Evolutionary conservation across 1,284 basidiomycete genomes (phyloP).

Genomic region (Neonothopanus nambi): DNA sequence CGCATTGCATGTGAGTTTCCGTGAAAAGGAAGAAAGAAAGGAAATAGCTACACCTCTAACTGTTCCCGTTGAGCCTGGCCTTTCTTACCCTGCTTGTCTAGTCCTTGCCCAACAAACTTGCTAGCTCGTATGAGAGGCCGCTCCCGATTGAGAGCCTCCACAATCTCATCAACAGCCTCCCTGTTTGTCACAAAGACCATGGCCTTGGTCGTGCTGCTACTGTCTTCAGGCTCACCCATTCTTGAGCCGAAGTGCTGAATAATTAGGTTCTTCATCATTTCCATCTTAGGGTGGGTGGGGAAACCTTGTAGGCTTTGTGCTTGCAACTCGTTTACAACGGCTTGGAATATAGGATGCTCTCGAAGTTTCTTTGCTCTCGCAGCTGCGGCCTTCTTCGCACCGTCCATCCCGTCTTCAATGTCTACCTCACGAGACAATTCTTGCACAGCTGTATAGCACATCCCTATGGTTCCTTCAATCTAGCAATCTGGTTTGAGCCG

Average conservation of each 20-base stretch:
- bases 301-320: constrained; percentile 53
- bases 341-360: constrained; percentile 60
- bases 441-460: constrained; percentile 70
- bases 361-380: constrained; percentile 40
- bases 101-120: constrained; percentile 90
- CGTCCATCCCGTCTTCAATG: constrained; percentile 37
- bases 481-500: constrained; percentile 31
- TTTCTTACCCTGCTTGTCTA: constrained; percentile 82
- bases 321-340: constrained; percentile 66
- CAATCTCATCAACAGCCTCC: constrained; percentile 90
- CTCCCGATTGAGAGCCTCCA: constrained; percentile 73
- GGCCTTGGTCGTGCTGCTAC: constrained; percentile 62
- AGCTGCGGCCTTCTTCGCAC: constrained; percentile 17
- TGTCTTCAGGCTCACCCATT: constrained; percentile 42
- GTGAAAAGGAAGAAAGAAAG: constrained; percentile 7
- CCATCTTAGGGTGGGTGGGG: constrained; percentile 90
- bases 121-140: constrained; percentile 75
- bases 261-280: constrained; percentile 73
- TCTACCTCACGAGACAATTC: constrained; percentile 39
- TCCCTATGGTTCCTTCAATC: constrained; percentile 81
- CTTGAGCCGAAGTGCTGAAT: constrained; percentile 78
- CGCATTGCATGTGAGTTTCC: constrained; percentile 12
- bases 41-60: constrained; percentile 59
- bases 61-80: constrained; percentile 94
- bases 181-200: constrained; percentile 96